Evolutionary conservation across 495 filamentous ascomycete species (phyloP), one percentile per base, ranked within the genome.

Genomic region (Neurospora sp.): DNA sequence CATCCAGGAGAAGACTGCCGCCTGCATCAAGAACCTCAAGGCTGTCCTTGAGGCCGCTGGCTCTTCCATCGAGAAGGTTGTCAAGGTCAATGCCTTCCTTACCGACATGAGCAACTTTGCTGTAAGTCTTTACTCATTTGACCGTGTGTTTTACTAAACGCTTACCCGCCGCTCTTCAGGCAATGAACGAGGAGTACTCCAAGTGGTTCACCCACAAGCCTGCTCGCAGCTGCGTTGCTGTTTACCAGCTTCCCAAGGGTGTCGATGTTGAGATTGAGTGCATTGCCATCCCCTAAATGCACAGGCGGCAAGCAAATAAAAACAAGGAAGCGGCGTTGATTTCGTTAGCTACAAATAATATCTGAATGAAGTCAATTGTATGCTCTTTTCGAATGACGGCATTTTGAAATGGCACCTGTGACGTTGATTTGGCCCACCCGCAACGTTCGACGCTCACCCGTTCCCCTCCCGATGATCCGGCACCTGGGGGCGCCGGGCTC

Each of bases 241-340:
- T 95, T 69, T 89, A 90, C 81, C 89, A 94, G 85, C 86, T 98
- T 75, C 95, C 95, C 70, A 97, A 97, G 88, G 91, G 89, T 42
- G 94, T 94, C 69, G 88, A 90, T 69, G 90, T 97, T 71, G 95
- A 98, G 89, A 97, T 98, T 81, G 95, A 98, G 88, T 93, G 91
- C 82, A 89, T 92, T 83, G 90, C 90, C 80, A 89, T 92, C 83
- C 91, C 84, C 69, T 94, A 77, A 82, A 76, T 61, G 68, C n/a
- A 72, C 74, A 61, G 2, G 5, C 27, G 9, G 12, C 12, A 61
- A 35, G 53, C 53, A 61, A 31, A 16, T 11, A 9, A 22, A 71
- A 44, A n/a, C 40, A 44, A 7, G 69, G 38, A 46, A 35, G 37
- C 37, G 14, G 20, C 38, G 39, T 44, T 35, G 69, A 3, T 71